Evolutionary conservation across 805 yeast species (phyloP).

Genomic region (Metschnikowia bowlesiae): DNA sequence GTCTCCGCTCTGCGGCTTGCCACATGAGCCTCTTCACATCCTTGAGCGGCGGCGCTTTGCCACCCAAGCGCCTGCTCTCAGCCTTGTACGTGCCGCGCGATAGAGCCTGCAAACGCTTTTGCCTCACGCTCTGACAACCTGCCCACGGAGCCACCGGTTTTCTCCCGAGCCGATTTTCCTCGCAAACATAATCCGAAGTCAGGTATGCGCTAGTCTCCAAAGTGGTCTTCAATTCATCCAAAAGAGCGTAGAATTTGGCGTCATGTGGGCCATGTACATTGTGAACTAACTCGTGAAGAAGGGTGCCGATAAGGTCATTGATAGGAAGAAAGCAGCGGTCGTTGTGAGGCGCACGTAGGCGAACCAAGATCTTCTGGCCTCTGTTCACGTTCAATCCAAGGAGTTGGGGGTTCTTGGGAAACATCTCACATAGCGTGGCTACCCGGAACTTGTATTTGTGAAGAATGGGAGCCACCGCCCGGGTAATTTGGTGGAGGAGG

Average conservation of each 20-base stretch:
- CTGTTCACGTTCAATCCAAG: conserved; percentile 79
- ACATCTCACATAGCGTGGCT: conserved; percentile 71
- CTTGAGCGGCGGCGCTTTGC: conserved; percentile 3
- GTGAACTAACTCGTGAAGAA: conserved; percentile 86
- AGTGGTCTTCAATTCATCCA: conserved; percentile 58
- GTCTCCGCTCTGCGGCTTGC: conserved; percentile 61
- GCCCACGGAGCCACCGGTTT: conserved; percentile 17
- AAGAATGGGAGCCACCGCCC: conserved; percentile 74
- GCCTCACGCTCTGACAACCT: conserved; percentile 17
- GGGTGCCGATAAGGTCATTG: conserved; percentile 68
- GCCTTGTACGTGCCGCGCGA: conserved; percentile 38
- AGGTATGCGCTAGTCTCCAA: conserved; percentile 42
- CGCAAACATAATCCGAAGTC: conserved; percentile 47
- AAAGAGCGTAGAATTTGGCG: conserved; percentile 55
- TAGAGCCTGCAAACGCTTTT: conserved; percentile 40
- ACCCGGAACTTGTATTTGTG: conserved; percentile 62
- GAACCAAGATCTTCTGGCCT: conserved; percentile 67
- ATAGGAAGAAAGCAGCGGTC: conserved; percentile 55
- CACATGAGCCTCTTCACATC: conserved; percentile 43
- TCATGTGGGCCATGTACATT: conserved; percentile 80
- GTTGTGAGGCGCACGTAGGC: conserved; percentile 61
- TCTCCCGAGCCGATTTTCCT: conserved; percentile 44
- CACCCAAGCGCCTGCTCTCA: conserved; percentile 34
- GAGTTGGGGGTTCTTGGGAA: conserved; percentile 59
- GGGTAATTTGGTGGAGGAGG: conserved; percentile 64